Evolutionary conservation across 257 asterid genomes (phyloP).

Genomic region (Solanum paucissectum): DNA sequence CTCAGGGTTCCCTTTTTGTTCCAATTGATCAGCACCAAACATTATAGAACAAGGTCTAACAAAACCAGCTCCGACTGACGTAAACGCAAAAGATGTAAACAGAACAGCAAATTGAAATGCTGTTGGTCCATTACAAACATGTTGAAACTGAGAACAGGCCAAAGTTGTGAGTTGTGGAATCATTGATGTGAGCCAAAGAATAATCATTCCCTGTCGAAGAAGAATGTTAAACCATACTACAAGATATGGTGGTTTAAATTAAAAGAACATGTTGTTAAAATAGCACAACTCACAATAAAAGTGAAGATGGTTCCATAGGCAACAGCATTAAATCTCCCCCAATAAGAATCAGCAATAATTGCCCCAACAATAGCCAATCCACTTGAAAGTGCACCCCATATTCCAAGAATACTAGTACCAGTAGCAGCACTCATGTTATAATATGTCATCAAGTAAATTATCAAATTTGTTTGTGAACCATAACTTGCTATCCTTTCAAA

Average conservation of each 20-base stretch:
- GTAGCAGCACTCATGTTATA: conserved; percentile 1
- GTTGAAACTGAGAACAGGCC: neutral
- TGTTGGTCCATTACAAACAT: neutral
- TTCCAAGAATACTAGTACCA: neutral
- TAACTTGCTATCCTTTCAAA: conserved; percentile 9
- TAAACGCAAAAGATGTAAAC: neutral
- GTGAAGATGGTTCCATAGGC: conserved; percentile 1
- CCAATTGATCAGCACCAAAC: conserved; percentile 8
- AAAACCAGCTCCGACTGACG: conserved; percentile 9
- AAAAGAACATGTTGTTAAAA: neutral
- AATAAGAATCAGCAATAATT: conserved; percentile 7
- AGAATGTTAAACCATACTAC: neutral
- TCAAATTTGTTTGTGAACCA: conserved; percentile 6
- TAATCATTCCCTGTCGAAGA: neutral
- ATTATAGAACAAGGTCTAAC: conserved; percentile 14
- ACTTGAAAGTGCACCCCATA: conserved; percentile 9
- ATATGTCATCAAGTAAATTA: conserved; percentile 7
- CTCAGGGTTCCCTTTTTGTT: neutral
- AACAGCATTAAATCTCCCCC: conserved; percentile 1
- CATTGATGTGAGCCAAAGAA: conserved; percentile 11
- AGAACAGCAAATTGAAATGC: neutral
- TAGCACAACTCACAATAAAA: conserved; percentile 1
- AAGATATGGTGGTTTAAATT: neutral
- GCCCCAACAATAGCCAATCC: conserved; percentile 8
- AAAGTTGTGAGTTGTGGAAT: neutral